Evolutionary conservation across 495 filamentous ascomycete species (phyloP), one percentile per base, ranked within the genome.

Genomic region (Rhizodiscina lignyota): DNA sequence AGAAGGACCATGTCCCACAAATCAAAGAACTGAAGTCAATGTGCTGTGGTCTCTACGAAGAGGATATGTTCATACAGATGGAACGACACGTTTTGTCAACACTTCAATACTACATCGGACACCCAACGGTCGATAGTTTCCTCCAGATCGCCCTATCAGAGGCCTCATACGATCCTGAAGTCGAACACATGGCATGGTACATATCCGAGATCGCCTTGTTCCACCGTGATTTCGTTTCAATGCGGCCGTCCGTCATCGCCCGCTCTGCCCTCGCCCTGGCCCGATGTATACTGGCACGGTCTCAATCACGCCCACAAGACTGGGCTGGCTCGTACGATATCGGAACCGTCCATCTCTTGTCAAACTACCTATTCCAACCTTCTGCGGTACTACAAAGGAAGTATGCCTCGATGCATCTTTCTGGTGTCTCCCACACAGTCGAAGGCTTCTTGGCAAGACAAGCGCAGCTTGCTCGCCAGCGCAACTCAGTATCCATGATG

Each of bases 41-140:
- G 91, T 99, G 89, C 64, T 96, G 91, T 64, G 82, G 78, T 13
- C 70, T 94, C 18, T 99, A 99, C 55, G 89, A 99, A 53, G 86
- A 94, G 11, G 89, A 94, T 52, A 96, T 99, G 89, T 99, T 99
- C 60, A 86, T 82, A 12, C 89, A 99, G 59, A 96, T 99, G 91
- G 89, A 99, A 56, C 94, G 92, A 87, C 89, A 99, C 56, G 89
- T 99, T 6, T 67, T 99, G 45, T 85, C 92, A 59, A 96, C 89
- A n/a, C 67, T 99, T 40, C 79, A 82, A 41, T 99, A 91, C 91
- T 72, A 77, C 45, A 77, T 99, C 44, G 89, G 89, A 27, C 86
- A 94, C 62, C 85, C 89, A 1, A 94, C 89, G 21, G 80, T 94
- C 36, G 86, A 96, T 53, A 77, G 70, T 50, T 99, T 94, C 59